Evolutionary conservation across 768 basidiomycete genomes (phyloP), one percentile per base, ranked within the genome.

Genomic region (Tylopilus rubrobrunneus): DNA sequence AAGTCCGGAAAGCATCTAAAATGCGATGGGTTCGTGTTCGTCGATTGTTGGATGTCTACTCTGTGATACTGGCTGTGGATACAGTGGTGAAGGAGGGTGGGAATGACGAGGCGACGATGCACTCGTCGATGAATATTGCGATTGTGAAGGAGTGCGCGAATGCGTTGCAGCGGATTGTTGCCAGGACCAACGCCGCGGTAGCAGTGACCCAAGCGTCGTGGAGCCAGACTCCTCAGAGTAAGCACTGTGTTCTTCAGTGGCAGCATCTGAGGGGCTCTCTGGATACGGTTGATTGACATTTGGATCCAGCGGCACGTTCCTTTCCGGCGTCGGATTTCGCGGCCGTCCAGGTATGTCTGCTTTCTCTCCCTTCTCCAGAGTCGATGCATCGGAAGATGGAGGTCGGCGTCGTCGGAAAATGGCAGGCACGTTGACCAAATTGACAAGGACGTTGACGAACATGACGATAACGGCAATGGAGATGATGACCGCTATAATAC

Each of bases 401-500:
- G 47, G 29, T 28, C 58, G 47, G 17, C 49, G 58, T 33, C 60
- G 65, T 49, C 60, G 66, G 19, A 55, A 49, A 27, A 52, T 51
- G 45, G 56, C 51, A 49, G 55, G 55, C n/a, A 61, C 52, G 21
- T 67, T 68, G 10, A 62, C 56, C 43, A 78, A 52, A 60, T 87
- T 81, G 69, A 83, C 71, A 42, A 83, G 58, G 42, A 84, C 71
- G 62, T 90, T 91, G 63, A 86, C 59, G 65, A 89, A 79, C 62
- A 89, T 76, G 51, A 91, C 70, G 44, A 94, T 55, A 29, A 89
- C 77, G 0, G 89, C 79, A 37, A 90, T 71, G 14, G 87, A 86
- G 66, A 83, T 87, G 36, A 92, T 75, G 31, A 87, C 81, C 12
- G 85, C 82, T 37, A 83, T 76, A 56, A 92, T 78, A 52, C 89